Evolutionary conservation across 768 basidiomycete species (phyloP).

Genomic region (Ramaria sp.): DNA sequence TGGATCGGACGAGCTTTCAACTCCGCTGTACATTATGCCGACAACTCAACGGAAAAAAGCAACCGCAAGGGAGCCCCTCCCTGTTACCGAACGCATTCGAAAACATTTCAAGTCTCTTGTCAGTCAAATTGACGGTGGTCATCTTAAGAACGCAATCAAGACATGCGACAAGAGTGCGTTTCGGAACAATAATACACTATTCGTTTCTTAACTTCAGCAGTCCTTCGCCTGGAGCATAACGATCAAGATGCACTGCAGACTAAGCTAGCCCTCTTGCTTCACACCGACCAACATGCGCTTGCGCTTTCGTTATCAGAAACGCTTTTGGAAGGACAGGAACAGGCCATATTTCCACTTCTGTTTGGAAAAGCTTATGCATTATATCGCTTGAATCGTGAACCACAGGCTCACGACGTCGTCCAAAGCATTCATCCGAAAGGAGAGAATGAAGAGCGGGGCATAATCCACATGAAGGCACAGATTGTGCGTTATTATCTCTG

Average conservation of each 20-base stretch:
- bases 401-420: conserved; percentile 50
- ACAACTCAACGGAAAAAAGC: conserved; percentile 15
- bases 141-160: conserved; percentile 77
- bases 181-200: conserved; percentile 13
- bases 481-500: conserved; percentile 45
- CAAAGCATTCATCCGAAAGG: conserved; percentile 13
- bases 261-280: conserved; percentile 78
- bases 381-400: conserved; percentile 73
- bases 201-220: conserved; percentile 30
- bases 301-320: conserved; percentile 45
- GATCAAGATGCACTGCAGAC: conserved; percentile 71
- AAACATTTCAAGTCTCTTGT: conserved; percentile 68
- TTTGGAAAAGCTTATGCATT: conserved; percentile 77
- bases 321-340: background rate
- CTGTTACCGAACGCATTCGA: conserved; percentile 30
- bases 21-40: conserved; percentile 1
- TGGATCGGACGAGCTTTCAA: background rate
- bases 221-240: conserved; percentile 53
- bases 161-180: conserved; percentile 84
- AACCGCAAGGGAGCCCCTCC: conserved; percentile 19
- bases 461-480: conserved; percentile 78
- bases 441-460: conserved; percentile 44
- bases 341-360: conserved; percentile 14
- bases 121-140: conserved; percentile 84
- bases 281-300: conserved; percentile 68